A percentile compares a stretch with the other conserved stretches of the same genome.
Evolutionary conservation across 108 stramenopile species (phyloP).

Genomic region (Cafeteria roenbergensis): DNA sequence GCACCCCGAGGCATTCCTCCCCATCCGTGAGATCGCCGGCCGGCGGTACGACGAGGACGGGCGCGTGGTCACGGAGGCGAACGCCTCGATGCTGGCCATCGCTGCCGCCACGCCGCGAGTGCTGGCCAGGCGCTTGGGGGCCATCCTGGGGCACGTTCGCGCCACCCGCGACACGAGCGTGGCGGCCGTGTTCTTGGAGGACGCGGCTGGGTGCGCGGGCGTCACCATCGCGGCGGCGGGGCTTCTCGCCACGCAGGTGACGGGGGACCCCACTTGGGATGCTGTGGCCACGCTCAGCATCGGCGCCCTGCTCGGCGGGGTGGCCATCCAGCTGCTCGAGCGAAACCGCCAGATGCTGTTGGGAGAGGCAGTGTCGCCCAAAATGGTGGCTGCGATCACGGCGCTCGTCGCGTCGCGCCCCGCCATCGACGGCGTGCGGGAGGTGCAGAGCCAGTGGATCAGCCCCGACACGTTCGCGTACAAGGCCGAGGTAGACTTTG

Average conservation of each 20-base stretch:
- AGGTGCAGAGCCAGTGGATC: slow-evolving; percentile 85
- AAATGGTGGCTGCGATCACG: slow-evolving; percentile 66
- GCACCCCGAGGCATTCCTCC: too few species aligned
- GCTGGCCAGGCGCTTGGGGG: too few species aligned
- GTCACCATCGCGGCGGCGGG: slow-evolving; percentile 80
- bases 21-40: too few species aligned
- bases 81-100: too few species aligned
- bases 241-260: slow-evolving; percentile 62
- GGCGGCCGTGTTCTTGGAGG: slow-evolving; percentile 81
- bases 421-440: slow-evolving; percentile 68
- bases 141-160: slow-evolving; percentile 23
- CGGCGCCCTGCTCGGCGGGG: slow-evolving; percentile 60
- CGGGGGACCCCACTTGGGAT: slow-evolving; percentile 68
- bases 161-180: slow-evolving; percentile 81
- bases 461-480: slow-evolving; percentile 86
- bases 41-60: too few species aligned
- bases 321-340: slow-evolving; percentile 62
- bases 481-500: slow-evolving; percentile 96
- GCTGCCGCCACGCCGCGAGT: too few species aligned
- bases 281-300: slow-evolving; percentile 75
- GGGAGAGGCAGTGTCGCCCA: slow-evolving; percentile 72
- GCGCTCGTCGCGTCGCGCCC: slow-evolving; percentile 56
- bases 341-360: slow-evolving; percentile 80
- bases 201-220: slow-evolving; percentile 85
- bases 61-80: too few species aligned